A percentile compares a stretch with the other conserved stretches of the same genome.
Evolutionary conservation across 331 rosid species (phyloP).

Genomic region (Quercus lobata): DNA sequence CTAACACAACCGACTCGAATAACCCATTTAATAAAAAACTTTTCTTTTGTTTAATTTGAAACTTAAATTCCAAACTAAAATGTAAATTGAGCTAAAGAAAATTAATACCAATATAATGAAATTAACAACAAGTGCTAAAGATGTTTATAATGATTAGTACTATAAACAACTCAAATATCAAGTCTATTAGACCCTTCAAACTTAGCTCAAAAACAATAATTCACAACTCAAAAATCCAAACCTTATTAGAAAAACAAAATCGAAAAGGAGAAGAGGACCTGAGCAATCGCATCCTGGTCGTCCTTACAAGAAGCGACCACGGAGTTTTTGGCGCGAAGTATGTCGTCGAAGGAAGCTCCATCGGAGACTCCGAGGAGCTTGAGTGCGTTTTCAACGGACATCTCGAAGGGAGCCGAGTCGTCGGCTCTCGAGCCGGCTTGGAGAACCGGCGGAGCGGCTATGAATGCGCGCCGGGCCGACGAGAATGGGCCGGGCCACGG

Average conservation of each 20-base stretch:
- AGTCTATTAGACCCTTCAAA: too few species aligned
- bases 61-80: too few species aligned
- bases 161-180: too few species aligned
- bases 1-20: too few species aligned
- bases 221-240: too few species aligned
- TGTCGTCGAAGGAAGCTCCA: slow-evolving; percentile 83
- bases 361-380: slow-evolving; percentile 91
- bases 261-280: slow-evolving; percentile 35
- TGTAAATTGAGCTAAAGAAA: background rate
- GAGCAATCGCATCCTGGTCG: slow-evolving; percentile 66
- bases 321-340: slow-evolving; percentile 89
- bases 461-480: background rate
- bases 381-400: slow-evolving; percentile 89
- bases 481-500: background rate
- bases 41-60: too few species aligned
- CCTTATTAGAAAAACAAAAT: too few species aligned
- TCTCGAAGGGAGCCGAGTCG: slow-evolving; percentile 85
- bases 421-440: slow-evolving; percentile 79
- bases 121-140: background rate
- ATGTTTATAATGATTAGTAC: too few species aligned
- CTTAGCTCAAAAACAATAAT: too few species aligned
- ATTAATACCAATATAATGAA: background rate
- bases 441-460: slow-evolving; percentile 38
- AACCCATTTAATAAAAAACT: too few species aligned
- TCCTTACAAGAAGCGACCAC: slow-evolving; percentile 70